A percentile compares a stretch with the other conserved stretches of the same genome.
Conservation (phyloP, 2,329 filamentous ascomycete species). For the Penicillium hesseltinei region DNA sequence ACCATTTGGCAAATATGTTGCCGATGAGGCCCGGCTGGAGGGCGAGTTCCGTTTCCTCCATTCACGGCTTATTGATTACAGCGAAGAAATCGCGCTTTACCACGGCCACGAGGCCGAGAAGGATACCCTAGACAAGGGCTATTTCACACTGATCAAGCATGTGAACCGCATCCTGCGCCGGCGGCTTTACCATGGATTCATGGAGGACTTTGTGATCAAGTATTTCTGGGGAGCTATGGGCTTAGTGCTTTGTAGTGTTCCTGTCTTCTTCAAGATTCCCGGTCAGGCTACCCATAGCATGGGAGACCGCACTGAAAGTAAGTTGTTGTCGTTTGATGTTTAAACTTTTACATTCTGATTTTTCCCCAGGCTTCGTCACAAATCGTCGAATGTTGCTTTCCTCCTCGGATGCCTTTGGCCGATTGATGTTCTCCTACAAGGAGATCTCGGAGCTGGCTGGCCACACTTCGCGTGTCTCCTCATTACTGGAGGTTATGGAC, state of each 20-base stretch:
- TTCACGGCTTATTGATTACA: slow-evolving; percentile 90
- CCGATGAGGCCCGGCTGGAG: slow-evolving; percentile 89
- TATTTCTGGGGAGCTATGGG: slow-evolving; percentile 98
- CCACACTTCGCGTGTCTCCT: slow-evolving; percentile 88
- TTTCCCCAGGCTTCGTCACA: slow-evolving; percentile 71
- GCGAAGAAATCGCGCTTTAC: slow-evolving; percentile 91
- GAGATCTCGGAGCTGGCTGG: slow-evolving; percentile 95
- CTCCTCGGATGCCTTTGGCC: slow-evolving; percentile 91
- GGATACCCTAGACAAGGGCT: slow-evolving; percentile 94
- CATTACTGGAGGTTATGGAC: slow-evolving; percentile 87
- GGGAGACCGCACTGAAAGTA: slow-evolving; percentile 59
- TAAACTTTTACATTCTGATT: background rate
- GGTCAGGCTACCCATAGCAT: slow-evolving; percentile 57
- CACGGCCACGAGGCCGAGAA: slow-evolving; percentile 91
- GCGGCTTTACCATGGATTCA: slow-evolving; percentile 95
- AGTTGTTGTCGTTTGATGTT: slow-evolving; percentile 21
- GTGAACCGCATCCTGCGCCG: slow-evolving; percentile 91
- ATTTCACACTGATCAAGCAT: slow-evolving; percentile 98
- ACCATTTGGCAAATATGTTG: slow-evolving; percentile 95
- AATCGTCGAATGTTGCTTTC: slow-evolving; percentile 89
- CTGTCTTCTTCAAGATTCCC: slow-evolving; percentile 92
- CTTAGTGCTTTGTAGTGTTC: slow-evolving; percentile 85
- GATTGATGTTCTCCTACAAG: slow-evolving; percentile 97
- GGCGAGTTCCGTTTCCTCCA: slow-evolving; percentile 97
- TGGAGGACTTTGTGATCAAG: slow-evolving; percentile 99